Evolutionary conservation across 1,284 basidiomycete species (phyloP).

Genomic region (Amylostereum chailletii): DNA sequence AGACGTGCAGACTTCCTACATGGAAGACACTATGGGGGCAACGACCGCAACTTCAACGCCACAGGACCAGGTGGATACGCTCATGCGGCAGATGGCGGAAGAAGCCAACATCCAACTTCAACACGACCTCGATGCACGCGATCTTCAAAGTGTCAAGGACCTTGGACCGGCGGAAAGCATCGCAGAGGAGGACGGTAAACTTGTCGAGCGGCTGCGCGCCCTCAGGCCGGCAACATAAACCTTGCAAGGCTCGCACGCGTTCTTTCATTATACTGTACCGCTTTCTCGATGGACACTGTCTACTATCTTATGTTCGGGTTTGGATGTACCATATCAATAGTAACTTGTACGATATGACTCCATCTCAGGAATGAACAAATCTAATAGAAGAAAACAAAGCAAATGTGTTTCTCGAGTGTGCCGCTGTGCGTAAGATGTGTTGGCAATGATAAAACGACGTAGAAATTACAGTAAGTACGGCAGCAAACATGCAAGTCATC

Average conservation of each 20-base stretch:
- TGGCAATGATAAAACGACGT: no score
- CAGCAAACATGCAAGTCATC: no score
- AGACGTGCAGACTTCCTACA: conserved; percentile 96
- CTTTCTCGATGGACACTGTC: no score
- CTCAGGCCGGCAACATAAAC: conserved; percentile 64
- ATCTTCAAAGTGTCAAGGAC: conserved; percentile 47
- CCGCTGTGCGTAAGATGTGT: no score
- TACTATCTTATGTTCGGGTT: no score
- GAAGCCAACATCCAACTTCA: conserved; percentile 95
- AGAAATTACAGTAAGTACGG: no score
- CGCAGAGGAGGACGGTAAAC: conserved; percentile 70
- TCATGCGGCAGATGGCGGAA: conserved; percentile 93
- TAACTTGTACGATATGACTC: no score
- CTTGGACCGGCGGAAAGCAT: conserved; percentile 46
- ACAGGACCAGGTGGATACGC: conserved; percentile 92
- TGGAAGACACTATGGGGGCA: conserved; percentile 95
- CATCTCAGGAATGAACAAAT: no score
- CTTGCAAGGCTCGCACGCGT: neutral
- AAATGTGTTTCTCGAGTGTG: no score
- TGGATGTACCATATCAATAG: no score
- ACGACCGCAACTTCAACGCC: conserved; percentile 92
- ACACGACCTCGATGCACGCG: conserved; percentile 76
- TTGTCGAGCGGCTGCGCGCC: conserved; percentile 77
- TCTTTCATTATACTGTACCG: no score
- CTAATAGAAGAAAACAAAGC: no score